A percentile compares a stretch with the other conserved stretches of the same genome.
Conservation (phyloP, 2,329 filamentous ascomycete genomes). For the Monosporascus sp. region DNA sequence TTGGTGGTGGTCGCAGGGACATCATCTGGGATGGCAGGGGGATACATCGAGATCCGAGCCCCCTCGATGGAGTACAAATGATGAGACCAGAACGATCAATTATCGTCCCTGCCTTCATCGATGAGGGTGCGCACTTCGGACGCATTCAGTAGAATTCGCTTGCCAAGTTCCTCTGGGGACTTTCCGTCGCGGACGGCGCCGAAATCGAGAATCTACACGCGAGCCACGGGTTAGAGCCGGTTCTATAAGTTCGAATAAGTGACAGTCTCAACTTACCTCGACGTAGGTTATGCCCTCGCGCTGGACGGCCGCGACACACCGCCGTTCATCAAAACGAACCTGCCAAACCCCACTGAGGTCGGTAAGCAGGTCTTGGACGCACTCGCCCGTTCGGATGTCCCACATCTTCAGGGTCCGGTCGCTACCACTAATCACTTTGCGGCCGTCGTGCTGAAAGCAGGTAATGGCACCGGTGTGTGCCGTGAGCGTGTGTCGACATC, state of each 20-base stretch:
- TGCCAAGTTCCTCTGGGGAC: slow-evolving; percentile 69
- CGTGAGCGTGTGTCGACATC: slow-evolving; percentile 83
- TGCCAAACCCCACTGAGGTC: slow-evolving; percentile 98
- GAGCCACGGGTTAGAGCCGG: slow-evolving; percentile 26
- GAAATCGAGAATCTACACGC: slow-evolving; percentile 83
- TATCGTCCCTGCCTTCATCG: slow-evolving; percentile 19
- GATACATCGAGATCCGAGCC: no score
- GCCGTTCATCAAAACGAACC: slow-evolving; percentile 91
- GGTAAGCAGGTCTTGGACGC: slow-evolving; percentile 85
- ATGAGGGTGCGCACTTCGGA: slow-evolving; percentile 41
- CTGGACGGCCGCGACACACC: slow-evolving; percentile 95
- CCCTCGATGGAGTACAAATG: no score
- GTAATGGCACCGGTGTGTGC: slow-evolving; percentile 97
- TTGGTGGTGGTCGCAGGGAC: no score
- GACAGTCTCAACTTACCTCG: slow-evolving; percentile 60
- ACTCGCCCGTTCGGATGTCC: slow-evolving; percentile 89
- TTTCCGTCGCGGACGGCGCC: slow-evolving; percentile 87
- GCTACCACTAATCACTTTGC: slow-evolving; percentile 94
- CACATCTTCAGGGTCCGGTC: slow-evolving; percentile 98
- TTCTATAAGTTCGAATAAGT: neutral
- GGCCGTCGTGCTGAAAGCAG: slow-evolving; percentile 95
- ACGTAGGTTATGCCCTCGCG: slow-evolving; percentile 89
- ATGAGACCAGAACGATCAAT: neutral
- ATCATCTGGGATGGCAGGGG: no score
- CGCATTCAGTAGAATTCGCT: slow-evolving; percentile 65